Percentiles rank a stretch among this genome's conserved stretches.
Conservation (phyloP, 2,329 filamentous ascomycete genomes). For the Aureobasidium lini region DNA sequence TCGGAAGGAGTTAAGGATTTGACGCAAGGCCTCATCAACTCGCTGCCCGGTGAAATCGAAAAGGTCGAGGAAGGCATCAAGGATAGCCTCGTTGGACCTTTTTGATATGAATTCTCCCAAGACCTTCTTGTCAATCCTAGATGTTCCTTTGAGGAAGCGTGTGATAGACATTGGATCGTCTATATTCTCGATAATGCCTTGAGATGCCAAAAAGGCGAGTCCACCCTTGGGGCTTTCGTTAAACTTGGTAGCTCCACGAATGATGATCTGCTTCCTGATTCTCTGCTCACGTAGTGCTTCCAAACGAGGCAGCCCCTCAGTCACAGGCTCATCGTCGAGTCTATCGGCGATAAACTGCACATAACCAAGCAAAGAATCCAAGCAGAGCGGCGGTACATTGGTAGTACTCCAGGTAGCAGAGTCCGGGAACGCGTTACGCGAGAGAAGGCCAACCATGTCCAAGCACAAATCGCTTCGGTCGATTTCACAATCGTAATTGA, state of each 20-base stretch:
- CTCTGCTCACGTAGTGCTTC: constrained; percentile 62
- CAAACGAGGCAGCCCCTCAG: constrained; percentile 60
- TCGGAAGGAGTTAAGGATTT: constrained; percentile 85
- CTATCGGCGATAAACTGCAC: constrained; percentile 88
- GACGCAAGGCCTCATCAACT: constrained; percentile 81
- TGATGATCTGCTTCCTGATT: constrained; percentile 76
- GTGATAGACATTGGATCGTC: constrained; percentile 71
- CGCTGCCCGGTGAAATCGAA: constrained; percentile 84
- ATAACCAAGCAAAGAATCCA: constrained; percentile 85
- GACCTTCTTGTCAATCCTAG: constrained; percentile 79
- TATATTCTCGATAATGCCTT: constrained; percentile 74
- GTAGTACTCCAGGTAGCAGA: constrained; percentile 98
- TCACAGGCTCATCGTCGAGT: constrained; percentile 60
- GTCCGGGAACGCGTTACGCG: constrained; percentile 90
- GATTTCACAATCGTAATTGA: constrained; percentile 96
- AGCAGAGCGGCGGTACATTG: constrained; percentile 87
- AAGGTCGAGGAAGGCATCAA: constrained; percentile 75
- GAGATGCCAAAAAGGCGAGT: constrained; percentile 73
- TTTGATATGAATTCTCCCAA: constrained; percentile 93
- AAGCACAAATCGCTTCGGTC: constrained; percentile 88
- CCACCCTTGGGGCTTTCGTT: constrained; percentile 91
- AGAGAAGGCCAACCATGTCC: constrained; percentile 87
- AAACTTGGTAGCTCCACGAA: constrained; percentile 81
- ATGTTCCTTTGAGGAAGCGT: constrained; percentile 80
- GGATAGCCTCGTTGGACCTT: constrained; percentile 73